Base-by-base conservation (phyloP, 2,329 filamentous ascomycete genomes). In the Alternaria sp. region DNA sequence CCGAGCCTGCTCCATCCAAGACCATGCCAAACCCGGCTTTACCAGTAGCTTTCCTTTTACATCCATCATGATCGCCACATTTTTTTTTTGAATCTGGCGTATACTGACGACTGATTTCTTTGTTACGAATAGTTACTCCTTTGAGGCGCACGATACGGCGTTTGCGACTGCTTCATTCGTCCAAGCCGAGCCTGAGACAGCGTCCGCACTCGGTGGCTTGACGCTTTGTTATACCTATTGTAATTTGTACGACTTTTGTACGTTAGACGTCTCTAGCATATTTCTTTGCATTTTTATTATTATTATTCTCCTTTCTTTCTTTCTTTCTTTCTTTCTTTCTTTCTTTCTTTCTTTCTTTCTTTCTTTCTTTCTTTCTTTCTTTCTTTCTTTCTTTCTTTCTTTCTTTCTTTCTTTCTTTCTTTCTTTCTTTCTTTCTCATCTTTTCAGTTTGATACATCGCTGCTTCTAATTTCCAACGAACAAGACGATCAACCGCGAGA, bases 151-250 rank as follows among this genome's bases (percentile, higher is more conserved):
- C 75, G 29, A 68, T 77, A 63, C 69, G 71, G 59, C 68, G 72
- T 54, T 67, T 77, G 57, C 66, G 66, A 57, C 68, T 72, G 58
- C 70, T 77, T 48, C 75, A 77, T 68, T 77, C 75, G 34, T 77
- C 75, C 28, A 66, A 56, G 58, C 56, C 67, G 39, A 65, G 44
- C 54, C 54, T 70, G 48, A 62, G 67, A 57, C 65, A 63, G 61
- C 69, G 70, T 44, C 67, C 71, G 41, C 66, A 70, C 59, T 74
- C 71, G 37, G 65, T 72, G 59, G 62, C 64, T 65, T 74, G 65
- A 74, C 57, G 51, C 62, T 61, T 59, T 71, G 42, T 39, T 33
- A 71, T 71, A 73, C 64, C 48, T 45, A 57, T 57, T 58, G 42
- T 62, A 56, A 56, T 60, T 36, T 51, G 51, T 51, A 59, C 39